phyloP scores from a whole-genome alignment of 306 rosid species.

The Citrullus mucosospermus region DNA sequence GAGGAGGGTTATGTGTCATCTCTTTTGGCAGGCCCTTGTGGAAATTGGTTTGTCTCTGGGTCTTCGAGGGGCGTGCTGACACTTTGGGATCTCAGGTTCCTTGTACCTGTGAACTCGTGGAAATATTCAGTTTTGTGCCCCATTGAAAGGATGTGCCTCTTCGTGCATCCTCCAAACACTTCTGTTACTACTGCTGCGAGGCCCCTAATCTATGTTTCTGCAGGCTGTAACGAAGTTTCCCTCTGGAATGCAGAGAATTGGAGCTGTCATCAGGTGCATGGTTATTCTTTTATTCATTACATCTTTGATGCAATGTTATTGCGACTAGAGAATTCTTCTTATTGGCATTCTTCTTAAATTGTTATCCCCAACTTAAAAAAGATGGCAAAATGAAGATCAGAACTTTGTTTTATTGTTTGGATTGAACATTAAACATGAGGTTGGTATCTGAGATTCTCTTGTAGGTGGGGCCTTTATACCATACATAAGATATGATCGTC shows the following conservation, averaged over 20 bases:
- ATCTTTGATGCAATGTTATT: not conserved
- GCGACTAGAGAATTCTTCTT: not conserved
- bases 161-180: constrained; percentile 65
- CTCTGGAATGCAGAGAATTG: constrained; percentile 99
- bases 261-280: constrained; percentile 89
- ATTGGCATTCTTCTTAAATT: not conserved
- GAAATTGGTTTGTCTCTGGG: constrained; percentile 95
- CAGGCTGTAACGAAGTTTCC: constrained; percentile 91
- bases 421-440: not conserved
- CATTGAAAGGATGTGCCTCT: constrained; percentile 78
- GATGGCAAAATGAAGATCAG: not conserved
- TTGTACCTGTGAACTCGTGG: constrained; percentile 80
- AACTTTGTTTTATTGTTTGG: not conserved
- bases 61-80: constrained; percentile 89
- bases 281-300: constrained; percentile 7
- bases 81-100: constrained; percentile 96
- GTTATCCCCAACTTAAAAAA: not conserved
- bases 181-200: constrained; percentile 56
- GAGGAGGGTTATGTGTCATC: constrained; percentile 83
- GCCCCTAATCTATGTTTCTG: constrained; percentile 93
- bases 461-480: not conserved
- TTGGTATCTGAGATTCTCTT: not conserved
- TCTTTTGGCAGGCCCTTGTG: constrained; percentile 64
- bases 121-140: constrained; percentile 77
- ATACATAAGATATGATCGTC: not conserved